These are phyloP conservation scores for Trichoderma hamatum DNA, from an alignment of 2,329 filamentous ascomycete species.

Conservation along the genomic window DNA sequence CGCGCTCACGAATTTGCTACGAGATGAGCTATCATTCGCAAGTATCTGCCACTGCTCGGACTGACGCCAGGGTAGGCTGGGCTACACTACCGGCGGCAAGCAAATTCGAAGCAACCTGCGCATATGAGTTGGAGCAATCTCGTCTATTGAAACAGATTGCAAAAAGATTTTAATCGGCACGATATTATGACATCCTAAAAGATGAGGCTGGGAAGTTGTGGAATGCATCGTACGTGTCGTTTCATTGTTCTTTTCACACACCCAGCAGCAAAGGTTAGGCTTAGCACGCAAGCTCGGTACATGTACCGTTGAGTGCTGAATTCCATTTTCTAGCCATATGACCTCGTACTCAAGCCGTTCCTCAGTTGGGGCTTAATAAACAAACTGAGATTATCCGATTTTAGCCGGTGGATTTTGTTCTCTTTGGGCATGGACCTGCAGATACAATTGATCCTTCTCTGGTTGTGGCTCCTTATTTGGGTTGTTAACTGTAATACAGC, in stretches of 20 bases:
- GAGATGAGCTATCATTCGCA: not conserved
- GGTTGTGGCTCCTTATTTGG: not conserved
- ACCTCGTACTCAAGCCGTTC: not conserved
- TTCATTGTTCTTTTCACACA: not conserved
- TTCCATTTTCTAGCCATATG: not conserved
- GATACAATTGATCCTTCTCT: not conserved
- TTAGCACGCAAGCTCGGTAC: not conserved
- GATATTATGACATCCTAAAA: not conserved
- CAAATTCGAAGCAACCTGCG: rapidly evolving
- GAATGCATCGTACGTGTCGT: not conserved
- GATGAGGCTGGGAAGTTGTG: not conserved
- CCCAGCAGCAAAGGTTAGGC: not conserved
- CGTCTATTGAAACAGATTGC: not conserved
- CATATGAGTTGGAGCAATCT: not conserved
- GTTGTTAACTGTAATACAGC: not conserved
- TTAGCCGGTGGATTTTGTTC: not conserved
- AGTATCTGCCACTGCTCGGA: not conserved
- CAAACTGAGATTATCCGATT: not conserved
- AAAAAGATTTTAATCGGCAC: not conserved
- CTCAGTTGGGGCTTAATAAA: not conserved
- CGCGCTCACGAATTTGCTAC: not conserved
- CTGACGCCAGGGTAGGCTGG: not conserved
- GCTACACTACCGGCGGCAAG: not conserved
- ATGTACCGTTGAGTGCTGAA: not conserved
- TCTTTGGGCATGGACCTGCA: not conserved